Evolutionary conservation across 257 asterid species (phyloP).

Genomic region (Forsythia suspensa): DNA sequence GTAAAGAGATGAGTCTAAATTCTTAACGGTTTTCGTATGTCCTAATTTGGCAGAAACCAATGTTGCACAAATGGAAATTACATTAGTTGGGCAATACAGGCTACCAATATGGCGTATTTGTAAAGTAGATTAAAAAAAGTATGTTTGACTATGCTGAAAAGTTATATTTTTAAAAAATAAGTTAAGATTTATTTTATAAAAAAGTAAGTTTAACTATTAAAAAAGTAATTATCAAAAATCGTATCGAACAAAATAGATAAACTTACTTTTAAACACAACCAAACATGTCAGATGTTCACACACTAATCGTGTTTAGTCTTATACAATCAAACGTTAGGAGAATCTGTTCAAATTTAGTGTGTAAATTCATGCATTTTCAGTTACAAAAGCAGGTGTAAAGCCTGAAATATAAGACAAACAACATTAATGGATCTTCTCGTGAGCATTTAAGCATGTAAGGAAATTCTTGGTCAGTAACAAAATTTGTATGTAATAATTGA

Average conservation of each 20-base stretch:
- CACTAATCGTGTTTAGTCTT: not conserved
- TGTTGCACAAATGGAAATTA: too few species aligned
- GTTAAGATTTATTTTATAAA: too few species aligned
- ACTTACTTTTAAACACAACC: too few species aligned
- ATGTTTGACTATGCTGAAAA: too few species aligned
- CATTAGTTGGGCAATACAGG: too few species aligned
- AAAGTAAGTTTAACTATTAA: not conserved
- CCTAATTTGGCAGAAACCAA: not conserved
- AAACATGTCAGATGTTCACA: not conserved
- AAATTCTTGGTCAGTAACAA: not conserved
- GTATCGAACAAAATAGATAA: not conserved
- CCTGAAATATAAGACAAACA: not conserved
- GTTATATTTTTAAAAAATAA: too few species aligned
- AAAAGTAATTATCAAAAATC: too few species aligned
- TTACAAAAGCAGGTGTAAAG: not conserved
- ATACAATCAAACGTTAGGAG: not conserved
- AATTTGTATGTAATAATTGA: slow-evolving; percentile 3
- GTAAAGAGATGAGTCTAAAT: not conserved
- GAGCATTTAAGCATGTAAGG: not conserved
- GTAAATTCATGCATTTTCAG: not conserved
- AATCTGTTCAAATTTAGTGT: not conserved
- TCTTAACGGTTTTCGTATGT: not conserved
- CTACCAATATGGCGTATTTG: too few species aligned
- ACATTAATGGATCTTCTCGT: not conserved
- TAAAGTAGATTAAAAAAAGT: too few species aligned